Evolutionary conservation across 306 rosid genomes (phyloP), one percentile per base, ranked within the genome.

Genomic region (Trifolium dubium): DNA sequence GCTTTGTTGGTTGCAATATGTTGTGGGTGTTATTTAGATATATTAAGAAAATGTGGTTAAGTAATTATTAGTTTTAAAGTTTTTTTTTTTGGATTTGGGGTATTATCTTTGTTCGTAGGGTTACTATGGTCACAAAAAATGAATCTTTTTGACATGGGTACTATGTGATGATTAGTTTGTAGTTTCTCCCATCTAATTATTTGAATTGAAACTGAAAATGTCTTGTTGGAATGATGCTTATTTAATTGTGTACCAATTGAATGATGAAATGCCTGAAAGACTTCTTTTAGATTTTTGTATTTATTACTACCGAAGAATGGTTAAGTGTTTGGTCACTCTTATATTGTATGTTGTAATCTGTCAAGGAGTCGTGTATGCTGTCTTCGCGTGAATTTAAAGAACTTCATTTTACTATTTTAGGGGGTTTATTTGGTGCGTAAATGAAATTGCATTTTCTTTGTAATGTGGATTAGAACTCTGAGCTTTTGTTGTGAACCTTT

Each of bases 1-100:
- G 73, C 17, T 62, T 73, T 63, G 39, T 30, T 17, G 28, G 28
- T 51, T 64, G 55, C 69, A 56, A 34, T 35, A 44, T 53, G 51
- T 58, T 37, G 65, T 30, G 65, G 37, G 28, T 2, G 40, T 39
- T 49, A n/a, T 31, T 47, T 17, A 30, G 49, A 53, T 73, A 41
- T 28, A 19, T 73, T 47, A 59, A 67, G 59, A 71, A 70, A 71
- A 10, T 64, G 73, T 65, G 64, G 34, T 59, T 39, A 47, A 37
- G 17, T 37, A 62, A 53, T 13, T 47, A 3, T 55, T 31, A 10
- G 17, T 19, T 79, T 55, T 44, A 2, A 54, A 14, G 60, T 29
- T 10, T 44, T 60, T 18, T 60, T 18, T 17, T 18, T 17, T 8
- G 61, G 29, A 13, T 46, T 46, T 12, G 51, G 17, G 49, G 49